Base-by-base conservation (phyloP, 805 yeast genomes). In the Teunomyces stri region DNA sequence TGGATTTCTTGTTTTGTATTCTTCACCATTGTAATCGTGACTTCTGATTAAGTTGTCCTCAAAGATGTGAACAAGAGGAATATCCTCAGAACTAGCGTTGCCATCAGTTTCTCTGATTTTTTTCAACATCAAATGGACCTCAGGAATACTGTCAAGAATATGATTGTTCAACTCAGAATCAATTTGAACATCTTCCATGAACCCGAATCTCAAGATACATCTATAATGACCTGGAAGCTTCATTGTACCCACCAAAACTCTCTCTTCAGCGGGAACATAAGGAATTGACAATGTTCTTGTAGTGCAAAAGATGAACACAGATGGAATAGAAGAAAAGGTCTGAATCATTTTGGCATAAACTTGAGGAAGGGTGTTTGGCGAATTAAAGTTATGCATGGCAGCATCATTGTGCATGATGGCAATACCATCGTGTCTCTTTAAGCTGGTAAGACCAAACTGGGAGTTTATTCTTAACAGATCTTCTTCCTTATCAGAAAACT, bases 201-300 rank as follows among this genome's bases (percentile, higher is more conserved):
- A 79, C 3, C 84, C 84, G 48, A 70, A 77, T 21, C 79, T 63
- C 5, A 78, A 52, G 12, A 78, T 63, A 49, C 81, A 77, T 48
- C 77, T 62, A 62, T 74, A 75, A 53, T 77, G 75, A 0, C 81
- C 80, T 1, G 72, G 67, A 21, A 74, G 54, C 33, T 66, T 68
- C 48, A 74, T 70, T 21, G 72, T 54, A 3, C 68, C 74, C 22
- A 78, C 49, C 16, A 71, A 51, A 3, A 76, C 56, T 16, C 75
- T 60, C 31, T 75, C 78, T n/a, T 66, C 71, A 0, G 46, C 53
- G 0, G 65, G 61, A 5, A 77, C 67, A 41, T 54, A 60, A 2
- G 84, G 84, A 28, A 65, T 60, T 5, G 78, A 64, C 18, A 73
- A 59, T 4, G 75, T 68, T 43, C 75, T 57, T 5, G 70, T 60